Conservation (phyloP, 331 rosid species). For the Ulmus americana region DNA sequence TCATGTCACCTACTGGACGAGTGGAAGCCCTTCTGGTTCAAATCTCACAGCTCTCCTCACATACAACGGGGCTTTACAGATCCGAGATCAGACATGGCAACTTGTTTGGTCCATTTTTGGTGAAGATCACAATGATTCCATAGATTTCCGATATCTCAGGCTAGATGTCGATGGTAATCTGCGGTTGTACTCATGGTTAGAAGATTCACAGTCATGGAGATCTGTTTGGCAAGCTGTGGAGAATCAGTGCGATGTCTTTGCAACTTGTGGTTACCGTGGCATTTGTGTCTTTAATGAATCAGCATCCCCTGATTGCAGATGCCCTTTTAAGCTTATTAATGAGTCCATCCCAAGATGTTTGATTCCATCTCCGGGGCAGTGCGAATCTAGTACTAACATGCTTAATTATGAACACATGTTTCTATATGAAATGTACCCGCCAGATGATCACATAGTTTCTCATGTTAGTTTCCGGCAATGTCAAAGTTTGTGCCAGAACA, state of each 20-base stretch:
- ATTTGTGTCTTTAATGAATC: constrained; percentile 47
- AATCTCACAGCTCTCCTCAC: constrained; percentile 54
- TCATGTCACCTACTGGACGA: constrained; percentile 54
- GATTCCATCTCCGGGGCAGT: constrained; percentile 34
- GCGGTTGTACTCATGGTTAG: constrained; percentile 66
- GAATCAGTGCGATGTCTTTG: constrained; percentile 78
- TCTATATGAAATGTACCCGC: constrained; percentile 62
- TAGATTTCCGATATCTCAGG: constrained; percentile 56
- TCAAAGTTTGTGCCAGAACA: constrained; percentile 46
- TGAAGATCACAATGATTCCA: constrained; percentile 57
- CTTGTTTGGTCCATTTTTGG: constrained; percentile 65
- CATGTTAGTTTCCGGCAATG: constrained; percentile 48
- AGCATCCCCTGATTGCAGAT: constrained; percentile 49
- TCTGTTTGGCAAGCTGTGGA: constrained; percentile 82
- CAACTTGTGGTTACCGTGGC: constrained; percentile 60
- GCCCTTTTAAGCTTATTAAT: constrained; percentile 44
- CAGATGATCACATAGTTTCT: constrained; percentile 39
- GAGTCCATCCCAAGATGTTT: constrained; percentile 40
- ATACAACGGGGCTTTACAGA: constrained; percentile 56
- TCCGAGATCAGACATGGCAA: constrained; percentile 33
- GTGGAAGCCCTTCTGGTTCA: constrained; percentile 37
- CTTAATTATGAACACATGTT: constrained; percentile 27
- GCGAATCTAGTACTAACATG: constrained; percentile 42
- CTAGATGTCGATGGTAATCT: constrained; percentile 81
- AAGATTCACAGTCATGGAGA: constrained; percentile 50